Evolutionary conservation across 768 basidiomycete species (phyloP).

Genomic region (Brasilioporus rufonigricans): DNA sequence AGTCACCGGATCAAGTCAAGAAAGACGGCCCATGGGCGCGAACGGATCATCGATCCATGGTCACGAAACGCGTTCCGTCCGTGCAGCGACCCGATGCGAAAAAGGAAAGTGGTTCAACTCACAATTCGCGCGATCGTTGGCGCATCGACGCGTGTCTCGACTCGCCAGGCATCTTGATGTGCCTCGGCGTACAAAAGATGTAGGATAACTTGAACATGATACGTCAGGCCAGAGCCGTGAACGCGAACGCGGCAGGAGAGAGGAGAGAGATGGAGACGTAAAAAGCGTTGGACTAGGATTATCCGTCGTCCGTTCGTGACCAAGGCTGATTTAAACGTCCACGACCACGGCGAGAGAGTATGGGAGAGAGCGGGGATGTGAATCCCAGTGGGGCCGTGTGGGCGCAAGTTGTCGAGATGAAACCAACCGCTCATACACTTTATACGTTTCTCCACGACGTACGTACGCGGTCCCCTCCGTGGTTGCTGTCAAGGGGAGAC

Average conservation of each 20-base stretch:
- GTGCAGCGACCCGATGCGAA: too few relatives aligned
- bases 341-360: background rate
- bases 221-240: background rate
- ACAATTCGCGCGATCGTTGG: constrained; percentile 28
- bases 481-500: background rate
- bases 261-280: background rate
- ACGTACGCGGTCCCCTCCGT: constrained; percentile 3
- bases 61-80: too few relatives aligned
- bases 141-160: constrained; percentile 19
- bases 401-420: constrained; percentile 4
- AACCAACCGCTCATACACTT: constrained; percentile 1
- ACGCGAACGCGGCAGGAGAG: background rate
- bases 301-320: background rate
- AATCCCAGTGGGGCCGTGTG: constrained; percentile 4
- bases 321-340: background rate
- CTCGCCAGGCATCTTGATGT: constrained; percentile 51
- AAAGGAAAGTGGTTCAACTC: too few relatives aligned
- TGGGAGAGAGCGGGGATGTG: background rate
- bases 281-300: background rate
- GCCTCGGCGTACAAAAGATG: constrained; percentile 51
- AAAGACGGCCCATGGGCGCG: background rate
- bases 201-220: constrained; percentile 47
- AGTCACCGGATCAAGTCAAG: constrained; percentile 5
- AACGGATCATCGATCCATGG: too few relatives aligned
- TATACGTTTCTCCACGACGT: background rate